Base-by-base conservation (phyloP, 2,329 filamentous ascomycete species). In the Penicillium sp. region DNA sequence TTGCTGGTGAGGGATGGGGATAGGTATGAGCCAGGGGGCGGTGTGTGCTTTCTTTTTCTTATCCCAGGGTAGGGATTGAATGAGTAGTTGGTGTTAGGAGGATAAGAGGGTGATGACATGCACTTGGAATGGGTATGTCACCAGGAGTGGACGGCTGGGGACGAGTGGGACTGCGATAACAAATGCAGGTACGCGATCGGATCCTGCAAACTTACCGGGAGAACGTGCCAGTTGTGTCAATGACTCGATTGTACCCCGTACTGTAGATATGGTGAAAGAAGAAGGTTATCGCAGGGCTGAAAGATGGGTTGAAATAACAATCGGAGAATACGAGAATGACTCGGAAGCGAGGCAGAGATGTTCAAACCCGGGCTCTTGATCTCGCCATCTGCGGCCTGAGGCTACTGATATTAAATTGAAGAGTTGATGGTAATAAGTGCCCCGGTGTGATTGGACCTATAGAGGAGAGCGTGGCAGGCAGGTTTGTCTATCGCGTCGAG, bases 101-200 rank as follows among this genome's bases (percentile, higher is more conserved):
- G 31, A 33, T 13, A 18, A 18, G 27, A 18, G 22, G 19, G n/a
- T 2, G 44, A 47, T 50, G 51, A 44, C 4, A 19, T 24, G 35
- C 4, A 43, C 40, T 24, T 27, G 40, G 40, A 24, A 22, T 46
- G 13, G 22, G 41, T 3, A 46, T 46, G 22, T 27, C 22, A 14
- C 18, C 11, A 19, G 24, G 54, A 39, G 47, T 47, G 47, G 22
- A 16, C 19, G 19, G 55, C 6, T n/a, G n/a, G 50, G 36, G 39
- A 27, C 13, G 37, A 37, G 44, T 50, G 43, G 37, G 47, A 50
- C 44, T 53, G 37, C 58, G 56, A 64, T 62, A 62, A 65, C 50
- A 40, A 58, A 66, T 50, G 62, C 62, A 66, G 64, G 64, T 66
- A 66, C 64, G 50, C 50, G 37, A 43, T 39, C 37, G 36, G 53